These are phyloP conservation scores for Vitis rotundifolia DNA, from an alignment of 164 flowering plant species.

Conservation along the genomic window DNA sequence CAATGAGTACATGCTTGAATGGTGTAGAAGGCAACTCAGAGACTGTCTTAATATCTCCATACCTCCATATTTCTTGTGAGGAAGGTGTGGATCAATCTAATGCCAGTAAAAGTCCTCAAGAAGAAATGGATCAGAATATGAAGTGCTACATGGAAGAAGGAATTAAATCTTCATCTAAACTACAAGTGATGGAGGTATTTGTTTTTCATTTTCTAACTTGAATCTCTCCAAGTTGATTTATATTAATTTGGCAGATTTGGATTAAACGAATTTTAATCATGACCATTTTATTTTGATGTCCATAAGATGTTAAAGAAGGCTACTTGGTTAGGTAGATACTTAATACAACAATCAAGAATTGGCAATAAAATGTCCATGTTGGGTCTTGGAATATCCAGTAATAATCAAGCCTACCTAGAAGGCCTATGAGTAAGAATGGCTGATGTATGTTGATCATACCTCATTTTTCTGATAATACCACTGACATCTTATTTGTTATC, in stretches of 20 bases:
- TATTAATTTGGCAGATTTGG: not conserved
- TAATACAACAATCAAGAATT: too few relatives aligned
- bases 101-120: conserved; percentile 14
- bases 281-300: too few relatives aligned
- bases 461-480: too few relatives aligned
- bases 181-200: conserved; percentile 41
- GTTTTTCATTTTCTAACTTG: not conserved
- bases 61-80: conserved; percentile 14
- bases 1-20: conserved; percentile 7
- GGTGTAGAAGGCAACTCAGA: conserved; percentile 17
- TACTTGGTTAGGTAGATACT: too few relatives aligned
- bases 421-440: too few relatives aligned
- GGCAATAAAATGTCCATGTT: too few relatives aligned
- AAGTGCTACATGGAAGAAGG: conserved; percentile 16
- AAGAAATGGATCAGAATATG: conserved; percentile 13
- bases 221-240: not conserved
- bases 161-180: conserved; percentile 18
- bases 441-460: too few relatives aligned
- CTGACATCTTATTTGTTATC: too few relatives aligned
- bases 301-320: too few relatives aligned
- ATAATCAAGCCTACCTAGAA: too few relatives aligned
- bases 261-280: too few relatives aligned
- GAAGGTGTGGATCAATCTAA: conserved; percentile 13
- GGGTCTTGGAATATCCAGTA: too few relatives aligned
- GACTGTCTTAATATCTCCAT: conserved; percentile 13